A percentile compares a stretch with the other conserved stretches of the same genome.
phyloP scores from a whole-genome alignment of 2,329 filamentous ascomycete genomes.

The Colletotrichum sp. region DNA sequence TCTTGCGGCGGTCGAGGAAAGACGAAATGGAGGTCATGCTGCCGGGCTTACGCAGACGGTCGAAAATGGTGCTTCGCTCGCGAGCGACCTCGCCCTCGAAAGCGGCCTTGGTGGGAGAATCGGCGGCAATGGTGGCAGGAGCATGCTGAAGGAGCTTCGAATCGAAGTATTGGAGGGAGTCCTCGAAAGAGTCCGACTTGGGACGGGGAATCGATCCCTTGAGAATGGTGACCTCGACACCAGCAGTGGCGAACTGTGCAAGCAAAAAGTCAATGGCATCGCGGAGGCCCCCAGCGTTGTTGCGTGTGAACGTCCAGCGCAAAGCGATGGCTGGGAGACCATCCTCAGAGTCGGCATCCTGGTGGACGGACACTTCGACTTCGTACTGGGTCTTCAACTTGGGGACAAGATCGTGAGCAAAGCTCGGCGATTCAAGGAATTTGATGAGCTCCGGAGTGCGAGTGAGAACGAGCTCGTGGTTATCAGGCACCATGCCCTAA shows the following conservation, averaged over 20 bases:
- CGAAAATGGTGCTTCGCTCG: slow-evolving; percentile 84
- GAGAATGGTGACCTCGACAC: slow-evolving; percentile 86
- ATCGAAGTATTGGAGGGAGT: slow-evolving; percentile 95
- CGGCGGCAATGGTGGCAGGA: slow-evolving; percentile 77
- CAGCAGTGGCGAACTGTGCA: slow-evolving; percentile 81
- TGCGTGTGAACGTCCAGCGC: slow-evolving; percentile 87
- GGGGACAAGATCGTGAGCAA: slow-evolving; percentile 77
- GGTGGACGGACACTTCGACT: slow-evolving; percentile 80
- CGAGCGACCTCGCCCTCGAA: slow-evolving; percentile 83
- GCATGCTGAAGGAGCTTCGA: slow-evolving; percentile 96
- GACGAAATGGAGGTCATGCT: slow-evolving; percentile 94
- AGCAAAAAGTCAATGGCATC: slow-evolving; percentile 96
- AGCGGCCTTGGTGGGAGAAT: slow-evolving; percentile 85
- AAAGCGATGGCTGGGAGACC: slow-evolving; percentile 66
- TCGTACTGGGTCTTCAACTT: slow-evolving; percentile 93
- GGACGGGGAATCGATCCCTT: slow-evolving; percentile 97
- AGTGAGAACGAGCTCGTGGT: slow-evolving; percentile 86
- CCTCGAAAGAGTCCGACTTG: slow-evolving; percentile 98
- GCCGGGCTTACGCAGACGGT: slow-evolving; percentile 91
- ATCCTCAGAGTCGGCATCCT: slow-evolving; percentile 64
- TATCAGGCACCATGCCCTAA: slow-evolving; percentile 95
- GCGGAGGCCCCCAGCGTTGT: slow-evolving; percentile 93
- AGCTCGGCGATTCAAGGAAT: slow-evolving; percentile 83
- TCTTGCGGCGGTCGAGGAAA: slow-evolving; percentile 96
- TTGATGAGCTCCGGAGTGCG: slow-evolving; percentile 77